Base-by-base conservation (phyloP, 306 rosid genomes). In the Trichosanthes truncata region DNA sequence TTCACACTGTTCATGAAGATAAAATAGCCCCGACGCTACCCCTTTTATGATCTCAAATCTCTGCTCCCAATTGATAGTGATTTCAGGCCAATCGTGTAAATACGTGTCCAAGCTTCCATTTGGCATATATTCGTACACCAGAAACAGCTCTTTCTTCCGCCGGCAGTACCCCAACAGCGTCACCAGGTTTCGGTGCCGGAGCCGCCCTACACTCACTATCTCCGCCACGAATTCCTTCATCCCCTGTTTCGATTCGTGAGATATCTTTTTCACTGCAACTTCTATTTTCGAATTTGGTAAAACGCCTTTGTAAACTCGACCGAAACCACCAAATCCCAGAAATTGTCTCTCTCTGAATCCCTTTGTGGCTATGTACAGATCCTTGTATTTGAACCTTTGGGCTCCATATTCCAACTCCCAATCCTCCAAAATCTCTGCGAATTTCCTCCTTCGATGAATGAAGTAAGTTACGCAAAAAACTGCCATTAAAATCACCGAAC, bases 161-260 rank as follows among this genome's bases (percentile, higher is more conserved):
- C 92, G 79, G 81, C 97, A 89, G 38, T 88, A 92, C 3, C 96
- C 93, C 3, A 89, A 66, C 71, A 92, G 90, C 0, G 87, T 87
- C 33, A 92, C 96, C 7, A 90, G 51, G 79, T 90, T 90, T 20
- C 91, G 72, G 55, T 93, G 97, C 3, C 97, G 84, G 33, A 93
- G 91, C 15, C 90, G 78, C 6, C 97, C 93, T 18, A 93, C 84
- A 78, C 87, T 89, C 12, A 85, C 89, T 0, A 93, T 89, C 80
- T 93, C 93, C 0, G 96, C 86, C n/a, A 89, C 86, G 55, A 92
- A 92, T 79, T 89, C 91, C 79, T 84, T 87, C 85, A 89, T 83
- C 17, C 97, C 97, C 76, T 93, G 93, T 65, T 89, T 84, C n/a
- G 97, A 92, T 41, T 89, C 89, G 73, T 88, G 97, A 1, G 92